Evolutionary conservation across 2,329 filamentous ascomycete species (phyloP).

Genomic region (Ceratocystis diversiconidia): DNA sequence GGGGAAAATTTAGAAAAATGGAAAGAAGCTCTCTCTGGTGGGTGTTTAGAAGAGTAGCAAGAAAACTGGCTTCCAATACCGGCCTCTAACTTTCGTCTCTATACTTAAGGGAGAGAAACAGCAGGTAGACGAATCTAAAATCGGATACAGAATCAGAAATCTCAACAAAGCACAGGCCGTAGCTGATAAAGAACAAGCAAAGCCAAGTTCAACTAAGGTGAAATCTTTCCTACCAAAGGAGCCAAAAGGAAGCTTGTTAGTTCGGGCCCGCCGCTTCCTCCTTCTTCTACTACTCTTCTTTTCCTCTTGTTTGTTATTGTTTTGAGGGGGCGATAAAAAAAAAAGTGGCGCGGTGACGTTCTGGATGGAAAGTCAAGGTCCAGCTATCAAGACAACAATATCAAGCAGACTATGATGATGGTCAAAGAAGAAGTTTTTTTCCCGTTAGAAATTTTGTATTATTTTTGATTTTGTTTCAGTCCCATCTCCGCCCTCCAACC

Average conservation of each 20-base stretch:
- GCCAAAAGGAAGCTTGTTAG: slow-evolving; percentile 9
- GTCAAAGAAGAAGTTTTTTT: background rate
- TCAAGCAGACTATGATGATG: background rate
- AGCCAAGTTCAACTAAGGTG: background rate
- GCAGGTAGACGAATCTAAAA: background rate
- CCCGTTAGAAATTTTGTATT: no score
- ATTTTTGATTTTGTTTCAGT: no score
- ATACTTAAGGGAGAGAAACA: background rate
- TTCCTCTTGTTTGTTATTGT: slow-evolving; percentile 3
- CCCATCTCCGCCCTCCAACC: no score
- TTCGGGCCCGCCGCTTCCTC: slow-evolving; percentile 8
- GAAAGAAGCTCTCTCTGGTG: background rate
- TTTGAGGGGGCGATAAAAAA: background rate
- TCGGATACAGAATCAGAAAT: background rate
- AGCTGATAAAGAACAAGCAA: background rate
- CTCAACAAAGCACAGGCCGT: slow-evolving; percentile 1
- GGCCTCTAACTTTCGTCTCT: background rate
- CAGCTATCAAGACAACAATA: background rate
- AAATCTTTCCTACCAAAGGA: background rate
- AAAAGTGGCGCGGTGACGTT: slow-evolving; percentile 6
- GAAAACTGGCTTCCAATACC: background rate
- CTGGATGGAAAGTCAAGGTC: background rate
- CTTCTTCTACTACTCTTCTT: background rate
- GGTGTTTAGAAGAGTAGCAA: background rate
- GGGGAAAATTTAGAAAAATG: background rate